Evolutionary conservation across 2,329 filamentous ascomycete species (phyloP), one percentile per base, ranked within the genome.

Genomic region (Thelonectria discophora): DNA sequence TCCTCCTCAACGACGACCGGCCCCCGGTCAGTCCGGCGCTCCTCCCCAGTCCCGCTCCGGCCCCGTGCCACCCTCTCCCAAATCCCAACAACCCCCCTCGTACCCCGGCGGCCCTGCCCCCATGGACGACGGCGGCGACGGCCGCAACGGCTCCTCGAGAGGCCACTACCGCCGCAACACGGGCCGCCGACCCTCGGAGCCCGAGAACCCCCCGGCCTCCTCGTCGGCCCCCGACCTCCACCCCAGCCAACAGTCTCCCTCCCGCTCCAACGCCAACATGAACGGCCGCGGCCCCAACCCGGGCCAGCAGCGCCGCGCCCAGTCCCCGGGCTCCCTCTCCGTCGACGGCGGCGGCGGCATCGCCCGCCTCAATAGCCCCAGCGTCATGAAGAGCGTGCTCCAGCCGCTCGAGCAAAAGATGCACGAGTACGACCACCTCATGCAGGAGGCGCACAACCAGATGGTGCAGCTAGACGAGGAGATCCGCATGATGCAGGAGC

Each of bases 401-500:
- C 77, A 79, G 62, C 80, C 80, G 5, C 78, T 82, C 0, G 78
- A 80, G 61, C 74, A 75, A 53, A 82, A 82, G 72, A 77, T 81
- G 43, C 71, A 73, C 49, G 79, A 82, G 74, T 82, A 82, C 71
- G 72, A 76, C 13, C 70, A 65, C 45, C 69, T 79, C 45, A 81
- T 82, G 80, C 67, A 71, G 24, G 75, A 77, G 27, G 78, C 78
- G 46, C 76, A 80, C 64, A 72, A 73, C 6, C 73, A 81, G 67
- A 78, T 81, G 74, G 66, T 73, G 20, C 76, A 74, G 27, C 75
- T 82, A 15, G 80, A 82, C 68, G 78, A 79, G 2, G 79, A 82
- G 73, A 66, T 82, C 6, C 76, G 76, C 10, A 64, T 67, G 3
- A 71, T 61, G 58, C 58, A 61, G 24, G 58, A 61, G 32, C 58